Conservation (phyloP, 345 rosid genomes). For the Populus simonii region DNA sequence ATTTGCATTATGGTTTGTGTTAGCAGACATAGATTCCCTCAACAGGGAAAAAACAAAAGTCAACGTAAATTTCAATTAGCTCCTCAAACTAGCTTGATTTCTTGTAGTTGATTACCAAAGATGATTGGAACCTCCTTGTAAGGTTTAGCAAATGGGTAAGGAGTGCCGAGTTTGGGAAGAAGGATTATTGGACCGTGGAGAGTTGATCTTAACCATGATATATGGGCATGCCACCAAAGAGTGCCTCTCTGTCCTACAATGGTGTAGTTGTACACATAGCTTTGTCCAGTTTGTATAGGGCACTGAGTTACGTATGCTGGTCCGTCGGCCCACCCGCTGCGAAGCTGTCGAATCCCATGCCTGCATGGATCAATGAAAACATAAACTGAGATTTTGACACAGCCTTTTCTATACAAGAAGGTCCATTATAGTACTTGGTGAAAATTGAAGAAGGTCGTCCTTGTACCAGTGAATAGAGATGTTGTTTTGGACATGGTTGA, state of each 20-base stretch:
- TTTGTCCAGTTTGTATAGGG: conserved; percentile 18
- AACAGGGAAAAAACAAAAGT: neutral
- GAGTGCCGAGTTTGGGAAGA: conserved; percentile 10
- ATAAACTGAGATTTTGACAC: neutral
- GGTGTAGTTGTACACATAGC: conserved; percentile 20
- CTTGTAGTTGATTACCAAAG: neutral
- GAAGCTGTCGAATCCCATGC: conserved; percentile 20
- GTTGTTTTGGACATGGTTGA: conserved; percentile 21
- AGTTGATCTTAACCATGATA: conserved; percentile 18
- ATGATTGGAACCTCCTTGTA: conserved; percentile 16
- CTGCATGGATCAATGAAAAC: conserved; percentile 4
- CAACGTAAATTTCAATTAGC: neutral
- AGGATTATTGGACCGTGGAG: conserved; percentile 8
- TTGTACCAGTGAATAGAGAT: conserved; percentile 22
- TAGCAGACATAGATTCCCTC: neutral
- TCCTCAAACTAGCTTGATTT: neutral
- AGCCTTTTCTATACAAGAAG: neutral
- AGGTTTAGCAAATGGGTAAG: conserved; percentile 17
- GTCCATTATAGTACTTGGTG: neutral
- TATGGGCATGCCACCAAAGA: conserved; percentile 21
- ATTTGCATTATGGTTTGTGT: neutral
- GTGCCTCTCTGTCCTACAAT: conserved; percentile 19
- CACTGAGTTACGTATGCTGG: conserved; percentile 16
- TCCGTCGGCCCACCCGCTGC: conserved; percentile 19
- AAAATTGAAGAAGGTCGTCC: neutral